Base-by-base conservation (phyloP, 1,284 basidiomycete genomes). In the Melampsora larici-populina region DNA sequence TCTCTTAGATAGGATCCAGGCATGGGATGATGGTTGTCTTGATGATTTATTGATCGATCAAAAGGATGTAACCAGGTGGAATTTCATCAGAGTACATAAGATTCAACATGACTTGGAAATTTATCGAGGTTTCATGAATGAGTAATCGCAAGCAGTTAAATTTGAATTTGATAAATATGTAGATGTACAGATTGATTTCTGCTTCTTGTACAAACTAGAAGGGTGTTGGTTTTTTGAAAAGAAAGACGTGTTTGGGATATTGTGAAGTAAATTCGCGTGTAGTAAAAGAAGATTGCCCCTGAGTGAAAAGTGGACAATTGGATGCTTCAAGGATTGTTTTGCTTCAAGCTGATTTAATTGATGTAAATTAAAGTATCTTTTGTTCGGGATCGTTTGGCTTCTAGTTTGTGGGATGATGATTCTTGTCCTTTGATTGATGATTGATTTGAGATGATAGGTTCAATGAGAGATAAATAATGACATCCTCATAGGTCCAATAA, bases 151-250 rank as follows among this genome's bases (percentile, higher is more conserved):
- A 51, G 48, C 21, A 55, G 63, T 65, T 64, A 29, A n/a, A 48
- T 66, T 46, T 24, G 48, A 24, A 15, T 9, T 62, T 21, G 11
- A 13, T 18, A 48, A 46, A 26, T 17, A 31, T 21, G 31, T 66
- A 75, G 24, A 75, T 75, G 51, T 75, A 64, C 18, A 64, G 72
- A 55, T 74, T 67, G 21, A 51, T n/a, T 1, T 24, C 33, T 9
- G 66, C 63, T 31, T 75, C 72, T 26, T 60, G 33, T n/a, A 67
- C 46, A 66, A 73, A 73, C 71, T 73, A 58, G 8, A 26, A 29
- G 68, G 43, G 40, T 17, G 40, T 9, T 18, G 0, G 7, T 13
- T 62, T 62, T 13, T 62, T 31, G 7, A 33, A 31, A 66, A 66
- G 36, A n/a, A 40, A 31, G 15, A 66, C 26, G 64, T 31, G 26